Conservation (phyloP, 1,139 yeast species). For the Debaryomyces sp. region DNA sequence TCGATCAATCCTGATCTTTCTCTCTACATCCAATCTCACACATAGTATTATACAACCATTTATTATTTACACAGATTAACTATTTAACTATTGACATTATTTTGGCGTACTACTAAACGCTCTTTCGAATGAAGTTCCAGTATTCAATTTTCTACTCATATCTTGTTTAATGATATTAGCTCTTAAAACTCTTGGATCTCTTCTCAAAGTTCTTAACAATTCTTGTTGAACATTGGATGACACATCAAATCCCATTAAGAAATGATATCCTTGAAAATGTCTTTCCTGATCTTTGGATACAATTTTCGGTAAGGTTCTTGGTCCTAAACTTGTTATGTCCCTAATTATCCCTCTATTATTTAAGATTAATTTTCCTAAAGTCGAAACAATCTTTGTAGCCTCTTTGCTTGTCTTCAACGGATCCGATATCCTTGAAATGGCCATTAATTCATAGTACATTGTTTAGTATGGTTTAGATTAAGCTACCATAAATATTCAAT, state of each 20-base stretch:
- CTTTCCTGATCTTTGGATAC: constrained; percentile 85
- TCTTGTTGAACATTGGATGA: constrained; percentile 86
- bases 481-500: background rate
- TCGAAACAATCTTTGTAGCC: constrained; percentile 72
- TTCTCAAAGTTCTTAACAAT: constrained; percentile 74
- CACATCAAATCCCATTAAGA: constrained; percentile 82
- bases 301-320: constrained; percentile 75
- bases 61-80: constrained; percentile 5
- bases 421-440: constrained; percentile 78
- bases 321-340: constrained; percentile 78
- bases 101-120: constrained; percentile 21
- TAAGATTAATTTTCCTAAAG: constrained; percentile 80
- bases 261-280: constrained; percentile 89
- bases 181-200: constrained; percentile 89
- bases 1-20: background rate
- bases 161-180: constrained; percentile 73
- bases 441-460: constrained; percentile 90
- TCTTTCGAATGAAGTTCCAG: constrained; percentile 50
- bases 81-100: constrained; percentile 9
- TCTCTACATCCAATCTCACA: background rate
- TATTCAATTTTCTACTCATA: constrained; percentile 53
- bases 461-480: background rate
- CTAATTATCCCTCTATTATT: constrained; percentile 92
- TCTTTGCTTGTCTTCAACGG: constrained; percentile 58
- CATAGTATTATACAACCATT: background rate